Conservation (phyloP, 495 filamentous ascomycete genomes). For the Penicillium lividum region DNA sequence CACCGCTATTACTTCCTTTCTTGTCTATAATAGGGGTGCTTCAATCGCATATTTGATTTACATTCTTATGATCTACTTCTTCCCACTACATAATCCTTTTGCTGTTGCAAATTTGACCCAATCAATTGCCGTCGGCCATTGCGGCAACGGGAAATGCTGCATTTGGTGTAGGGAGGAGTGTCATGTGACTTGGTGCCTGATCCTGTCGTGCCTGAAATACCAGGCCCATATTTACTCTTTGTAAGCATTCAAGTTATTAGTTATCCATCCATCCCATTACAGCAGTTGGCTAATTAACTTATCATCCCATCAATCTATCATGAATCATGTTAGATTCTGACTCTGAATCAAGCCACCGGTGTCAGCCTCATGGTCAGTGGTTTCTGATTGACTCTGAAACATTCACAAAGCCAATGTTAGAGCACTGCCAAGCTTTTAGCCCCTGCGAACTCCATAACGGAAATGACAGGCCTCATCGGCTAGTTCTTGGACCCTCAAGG, state of each 20-base stretch:
- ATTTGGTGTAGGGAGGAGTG: conserved; percentile 8
- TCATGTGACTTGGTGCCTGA: background rate
- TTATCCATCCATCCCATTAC: no score
- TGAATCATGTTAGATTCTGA: background rate
- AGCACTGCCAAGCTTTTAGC: background rate
- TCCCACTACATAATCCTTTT: no score
- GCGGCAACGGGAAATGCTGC: conserved; percentile 19
- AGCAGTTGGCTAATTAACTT: background rate
- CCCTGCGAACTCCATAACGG: background rate
- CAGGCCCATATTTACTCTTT: background rate
- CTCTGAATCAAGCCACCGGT: background rate
- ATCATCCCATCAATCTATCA: background rate
- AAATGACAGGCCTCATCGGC: conserved; percentile 6
- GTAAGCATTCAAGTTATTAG: no score
- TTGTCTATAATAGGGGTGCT: background rate
- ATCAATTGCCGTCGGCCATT: conserved; percentile 34
- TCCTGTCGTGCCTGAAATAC: background rate
- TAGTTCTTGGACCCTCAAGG: conserved; percentile 10
- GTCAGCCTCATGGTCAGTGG: conserved; percentile 7
- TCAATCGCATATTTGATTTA: background rate
- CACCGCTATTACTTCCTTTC: background rate
- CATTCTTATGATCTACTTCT: background rate
- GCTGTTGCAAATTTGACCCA: background rate
- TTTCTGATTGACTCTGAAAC: conserved; percentile 25
- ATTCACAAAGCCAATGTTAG: conserved; percentile 11